Conservation (phyloP, 768 basidiomycete genomes). For the Solioccasus polychromus region DNA sequence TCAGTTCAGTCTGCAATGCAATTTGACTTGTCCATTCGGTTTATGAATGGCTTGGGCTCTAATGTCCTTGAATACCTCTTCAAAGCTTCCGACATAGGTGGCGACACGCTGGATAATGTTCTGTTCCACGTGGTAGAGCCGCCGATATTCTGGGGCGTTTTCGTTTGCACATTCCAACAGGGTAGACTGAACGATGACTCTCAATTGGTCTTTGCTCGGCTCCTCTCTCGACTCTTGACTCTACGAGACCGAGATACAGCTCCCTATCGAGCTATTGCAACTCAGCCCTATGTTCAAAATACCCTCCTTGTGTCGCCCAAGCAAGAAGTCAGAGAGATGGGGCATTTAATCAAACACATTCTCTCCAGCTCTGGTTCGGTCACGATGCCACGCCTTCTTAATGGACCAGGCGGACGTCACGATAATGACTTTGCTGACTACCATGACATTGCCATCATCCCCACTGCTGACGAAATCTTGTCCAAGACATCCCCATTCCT, state of each 20-base stretch:
- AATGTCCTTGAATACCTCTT: slow-evolving; percentile 39
- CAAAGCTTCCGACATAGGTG: slow-evolving; percentile 39
- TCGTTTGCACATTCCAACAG: slow-evolving; percentile 32
- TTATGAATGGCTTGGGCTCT: slow-evolving; percentile 43
- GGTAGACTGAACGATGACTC: slow-evolving; percentile 32
- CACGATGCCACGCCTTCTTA: slow-evolving; percentile 13
- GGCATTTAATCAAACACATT: slow-evolving; percentile 41
- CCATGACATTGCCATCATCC: slow-evolving; percentile 54
- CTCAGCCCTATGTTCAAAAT: slow-evolving; percentile 27
- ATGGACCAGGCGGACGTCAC: slow-evolving; percentile 59
- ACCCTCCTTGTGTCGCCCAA: slow-evolving; percentile 22
- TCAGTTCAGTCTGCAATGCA: slow-evolving; percentile 41
- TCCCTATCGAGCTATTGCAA: slow-evolving; percentile 38
- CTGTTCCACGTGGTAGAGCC: slow-evolving; percentile 46
- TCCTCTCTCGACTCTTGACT: slow-evolving; percentile 47
- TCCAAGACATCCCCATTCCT: slow-evolving; percentile 49
- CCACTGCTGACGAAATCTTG: slow-evolving; percentile 56
- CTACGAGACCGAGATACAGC: slow-evolving; percentile 33
- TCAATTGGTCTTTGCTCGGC: slow-evolving; percentile 42
- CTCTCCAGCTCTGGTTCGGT: too few species aligned
- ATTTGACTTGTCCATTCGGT: slow-evolving; percentile 33
- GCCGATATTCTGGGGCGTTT: slow-evolving; percentile 46
- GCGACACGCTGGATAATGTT: slow-evolving; percentile 38
- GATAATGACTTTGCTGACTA: slow-evolving; percentile 66
- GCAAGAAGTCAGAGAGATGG: slow-evolving; percentile 30